Percentiles rank a stretch among this genome's conserved stretches.
These are phyloP conservation scores for Linnemannia elongata DNA, from an alignment of 192 early-diverging fungal species.

Conservation along the genomic window DNA sequence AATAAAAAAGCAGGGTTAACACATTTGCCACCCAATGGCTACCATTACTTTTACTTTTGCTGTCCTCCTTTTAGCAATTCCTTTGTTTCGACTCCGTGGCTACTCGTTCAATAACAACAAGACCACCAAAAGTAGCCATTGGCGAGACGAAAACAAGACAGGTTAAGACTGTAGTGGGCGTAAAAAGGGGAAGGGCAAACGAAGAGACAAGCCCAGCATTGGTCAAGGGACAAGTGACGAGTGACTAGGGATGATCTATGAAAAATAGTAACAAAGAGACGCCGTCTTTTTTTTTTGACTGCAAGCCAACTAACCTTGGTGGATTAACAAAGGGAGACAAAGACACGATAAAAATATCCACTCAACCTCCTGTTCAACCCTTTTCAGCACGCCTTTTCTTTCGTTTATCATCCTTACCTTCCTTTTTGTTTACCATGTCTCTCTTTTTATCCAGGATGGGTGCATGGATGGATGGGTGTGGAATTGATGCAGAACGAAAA, in stretches of 20 bases:
- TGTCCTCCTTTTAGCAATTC: too few species aligned
- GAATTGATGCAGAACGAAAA: too few species aligned
- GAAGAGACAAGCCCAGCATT: neutral
- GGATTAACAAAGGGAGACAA: neutral
- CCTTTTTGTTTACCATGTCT: neutral
- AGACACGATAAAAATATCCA: neutral
- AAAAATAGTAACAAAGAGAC: neutral
- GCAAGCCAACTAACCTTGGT: too few species aligned
- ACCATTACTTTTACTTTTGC: neutral
- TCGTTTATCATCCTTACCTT: neutral
- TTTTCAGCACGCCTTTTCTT: neutral
- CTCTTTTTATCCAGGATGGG: neutral
- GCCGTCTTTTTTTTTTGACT: slow-evolving; percentile 4
- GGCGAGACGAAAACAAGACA: too few species aligned
- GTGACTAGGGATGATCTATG: neutral
- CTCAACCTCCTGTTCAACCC: neutral
- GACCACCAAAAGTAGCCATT: too few species aligned
- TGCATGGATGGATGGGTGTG: neutral
- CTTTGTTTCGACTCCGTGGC: too few species aligned
- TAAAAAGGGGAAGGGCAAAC: neutral
- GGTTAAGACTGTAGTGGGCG: neutral
- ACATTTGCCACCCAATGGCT: neutral
- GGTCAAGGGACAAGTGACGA: neutral
- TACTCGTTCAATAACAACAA: too few species aligned
- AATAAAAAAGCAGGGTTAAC: neutral